Base-by-base conservation (phyloP, 2,329 filamentous ascomycete genomes). In the Thelonectria discophora region DNA sequence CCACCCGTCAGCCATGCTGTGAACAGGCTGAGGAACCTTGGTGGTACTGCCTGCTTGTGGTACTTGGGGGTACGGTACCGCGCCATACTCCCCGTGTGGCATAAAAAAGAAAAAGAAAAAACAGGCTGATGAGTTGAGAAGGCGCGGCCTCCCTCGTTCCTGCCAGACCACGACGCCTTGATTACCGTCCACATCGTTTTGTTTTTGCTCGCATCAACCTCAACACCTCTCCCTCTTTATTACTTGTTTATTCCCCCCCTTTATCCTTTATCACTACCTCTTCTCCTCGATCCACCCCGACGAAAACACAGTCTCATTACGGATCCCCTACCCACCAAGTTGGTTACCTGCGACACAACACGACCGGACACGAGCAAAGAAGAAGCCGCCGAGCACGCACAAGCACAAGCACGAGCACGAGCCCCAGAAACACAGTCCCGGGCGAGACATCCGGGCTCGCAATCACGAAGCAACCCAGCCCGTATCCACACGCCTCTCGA, bases 401-500 rank as follows among this genome's bases (percentile, higher is more conserved):
- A 54, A 56, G 53, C 53, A 50, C 42, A 12, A 49, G 48, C 37
- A 61, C 58, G 53, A 61, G 58, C 58, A 61, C 58, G 53, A 56
- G 58, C 58, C 43, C 42, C 42, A 45, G 18, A 56, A 37, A 30
- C 50, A 53, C 58, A 53, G 52, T 60, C 52, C 58, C 53, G 53
- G 51, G 49, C 60, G 50, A 58, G 55, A 62, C 60, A 59, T 55
- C 55, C 55, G 51, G 52, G 37, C 55, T 49, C 49, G 37, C 15
- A 37, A 55, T 54, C 59, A 62, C 55, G 59, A 62, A 58, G 54
- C 39, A 62, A 42, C 55, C 58, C 53, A 48, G 4, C 20, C 24
- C 52, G 48, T 30, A 56, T 53, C 58, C 58, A 61, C 58, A 55
- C 58, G 50, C 53, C 53, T 55, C 53, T 30, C 54, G 13, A 40